Evolutionary conservation across 1,284 basidiomycete genomes (phyloP).

Genomic region (Singerocomus rubriflavus): DNA sequence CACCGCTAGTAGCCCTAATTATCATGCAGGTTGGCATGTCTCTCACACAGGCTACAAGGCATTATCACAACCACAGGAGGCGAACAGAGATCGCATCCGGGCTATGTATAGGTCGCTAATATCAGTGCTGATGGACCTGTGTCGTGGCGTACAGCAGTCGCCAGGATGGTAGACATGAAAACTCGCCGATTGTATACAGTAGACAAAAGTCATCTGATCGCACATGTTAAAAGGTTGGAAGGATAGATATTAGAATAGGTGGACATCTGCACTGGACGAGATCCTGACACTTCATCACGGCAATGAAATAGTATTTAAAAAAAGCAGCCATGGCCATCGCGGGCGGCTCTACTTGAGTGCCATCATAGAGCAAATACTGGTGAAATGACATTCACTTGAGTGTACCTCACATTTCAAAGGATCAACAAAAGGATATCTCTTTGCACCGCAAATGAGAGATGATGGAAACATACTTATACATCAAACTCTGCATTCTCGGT

Average conservation of each 20-base stretch:
- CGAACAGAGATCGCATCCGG: not conserved
- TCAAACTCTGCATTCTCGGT: constrained; percentile 57
- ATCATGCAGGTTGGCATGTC: not conserved
- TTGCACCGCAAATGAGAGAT: constrained; percentile 8
- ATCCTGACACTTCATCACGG: not conserved
- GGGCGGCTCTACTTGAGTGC: not conserved
- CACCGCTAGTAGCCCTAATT: not conserved
- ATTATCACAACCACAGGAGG: not conserved
- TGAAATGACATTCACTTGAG: constrained; percentile 13
- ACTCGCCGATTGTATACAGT: not conserved
- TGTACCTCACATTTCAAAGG: constrained; percentile 14
- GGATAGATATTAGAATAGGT: constrained; percentile 5
- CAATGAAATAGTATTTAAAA: not conserved
- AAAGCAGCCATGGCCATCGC: not conserved
- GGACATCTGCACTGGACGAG: constrained; percentile 1
- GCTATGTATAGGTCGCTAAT: not conserved
- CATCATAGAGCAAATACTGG: not conserved
- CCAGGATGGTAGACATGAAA: not conserved
- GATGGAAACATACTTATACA: constrained; percentile 24
- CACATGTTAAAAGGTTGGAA: not conserved
- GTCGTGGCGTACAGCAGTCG: not conserved
- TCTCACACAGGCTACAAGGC: not conserved
- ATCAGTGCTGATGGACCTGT: not conserved
- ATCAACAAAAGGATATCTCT: constrained; percentile 9
- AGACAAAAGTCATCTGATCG: not conserved